Evolutionary conservation across 306 rosid genomes (phyloP).

Genomic region (Acmispon strigosus): DNA sequence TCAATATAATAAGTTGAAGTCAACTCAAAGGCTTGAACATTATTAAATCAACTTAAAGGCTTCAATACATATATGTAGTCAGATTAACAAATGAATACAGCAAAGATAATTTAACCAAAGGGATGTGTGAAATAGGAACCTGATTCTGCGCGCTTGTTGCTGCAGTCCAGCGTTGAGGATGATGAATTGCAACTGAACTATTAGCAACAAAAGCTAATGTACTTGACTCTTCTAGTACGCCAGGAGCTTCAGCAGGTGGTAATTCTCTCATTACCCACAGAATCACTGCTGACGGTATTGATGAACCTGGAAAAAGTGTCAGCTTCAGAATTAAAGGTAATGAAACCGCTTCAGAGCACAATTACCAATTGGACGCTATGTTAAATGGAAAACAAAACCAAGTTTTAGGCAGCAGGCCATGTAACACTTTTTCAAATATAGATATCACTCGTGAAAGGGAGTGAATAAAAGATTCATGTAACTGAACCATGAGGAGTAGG

Average conservation of each 20-base stretch:
- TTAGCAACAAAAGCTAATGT: constrained; percentile 57
- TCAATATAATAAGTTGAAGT: not conserved
- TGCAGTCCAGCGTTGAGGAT: constrained; percentile 67
- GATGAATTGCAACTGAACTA: constrained; percentile 34
- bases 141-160: constrained; percentile 59
- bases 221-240: constrained; percentile 45
- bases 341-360: constrained; percentile 8
- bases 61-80: not conserved
- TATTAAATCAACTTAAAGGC: not conserved
- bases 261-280: constrained; percentile 87
- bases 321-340: constrained; percentile 16
- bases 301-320: constrained; percentile 55
- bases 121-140: constrained; percentile 34
- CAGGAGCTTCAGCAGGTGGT: constrained; percentile 46
- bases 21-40: not conserved
- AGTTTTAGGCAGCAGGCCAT: not conserved
- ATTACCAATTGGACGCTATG: not conserved
- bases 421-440: not conserved
- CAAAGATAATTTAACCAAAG: constrained; percentile 10
- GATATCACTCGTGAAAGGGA: not conserved
- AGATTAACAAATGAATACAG: not conserved
- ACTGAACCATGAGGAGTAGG: constrained; percentile 4
- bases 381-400: not conserved
- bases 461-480: constrained; percentile 1
- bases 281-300: constrained; percentile 70